Percentiles rank a stretch among this genome's conserved stretches.
Evolutionary conservation across 1,284 basidiomycete species (phyloP).

Genomic region (Takashimella koratensis): DNA sequence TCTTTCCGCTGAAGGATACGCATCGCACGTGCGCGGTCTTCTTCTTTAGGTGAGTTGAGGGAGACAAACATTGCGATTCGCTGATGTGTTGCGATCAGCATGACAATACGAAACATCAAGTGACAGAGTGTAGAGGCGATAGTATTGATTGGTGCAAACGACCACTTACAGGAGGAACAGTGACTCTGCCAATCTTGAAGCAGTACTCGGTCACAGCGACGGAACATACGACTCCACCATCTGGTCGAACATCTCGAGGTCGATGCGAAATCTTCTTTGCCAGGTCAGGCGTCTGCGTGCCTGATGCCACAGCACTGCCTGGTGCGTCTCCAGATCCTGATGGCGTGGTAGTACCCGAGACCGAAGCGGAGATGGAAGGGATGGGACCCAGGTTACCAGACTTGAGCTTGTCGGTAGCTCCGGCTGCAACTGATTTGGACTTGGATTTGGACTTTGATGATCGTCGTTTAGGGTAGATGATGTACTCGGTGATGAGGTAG

Average conservation of each 20-base stretch:
- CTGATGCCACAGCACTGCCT: neutral
- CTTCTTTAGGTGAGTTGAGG: conserved; percentile 19
- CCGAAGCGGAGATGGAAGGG: conserved; percentile 25
- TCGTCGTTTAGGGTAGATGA: conserved; percentile 56
- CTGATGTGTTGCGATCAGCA: no score
- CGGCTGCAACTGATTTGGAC: neutral
- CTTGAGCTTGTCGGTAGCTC: neutral
- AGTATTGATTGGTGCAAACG: no score
- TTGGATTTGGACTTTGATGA: conserved; percentile 3
- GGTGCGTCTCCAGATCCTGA: neutral
- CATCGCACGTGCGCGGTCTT: conserved; percentile 20
- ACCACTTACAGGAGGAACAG: conserved; percentile 60
- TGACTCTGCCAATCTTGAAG: conserved; percentile 71
- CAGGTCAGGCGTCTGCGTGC: neutral
- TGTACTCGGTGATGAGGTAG: conserved; percentile 63
- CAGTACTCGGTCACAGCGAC: conserved; percentile 64
- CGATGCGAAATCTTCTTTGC: conserved; percentile 13
- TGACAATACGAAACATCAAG: no score
- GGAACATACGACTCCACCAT: conserved; percentile 60
- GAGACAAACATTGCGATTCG: conserved; percentile 31
- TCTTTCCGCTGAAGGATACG: conserved; percentile 33
- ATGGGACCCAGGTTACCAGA: conserved; percentile 7
- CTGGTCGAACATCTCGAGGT: conserved; percentile 28
- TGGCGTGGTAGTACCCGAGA: conserved; percentile 31
- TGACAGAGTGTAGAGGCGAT: no score